Percentiles rank a stretch among this genome's conserved stretches.
These are phyloP conservation scores for Candida pseudoviswanathii DNA, from an alignment of 1,139 yeast species.

Conservation along the genomic window DNA sequence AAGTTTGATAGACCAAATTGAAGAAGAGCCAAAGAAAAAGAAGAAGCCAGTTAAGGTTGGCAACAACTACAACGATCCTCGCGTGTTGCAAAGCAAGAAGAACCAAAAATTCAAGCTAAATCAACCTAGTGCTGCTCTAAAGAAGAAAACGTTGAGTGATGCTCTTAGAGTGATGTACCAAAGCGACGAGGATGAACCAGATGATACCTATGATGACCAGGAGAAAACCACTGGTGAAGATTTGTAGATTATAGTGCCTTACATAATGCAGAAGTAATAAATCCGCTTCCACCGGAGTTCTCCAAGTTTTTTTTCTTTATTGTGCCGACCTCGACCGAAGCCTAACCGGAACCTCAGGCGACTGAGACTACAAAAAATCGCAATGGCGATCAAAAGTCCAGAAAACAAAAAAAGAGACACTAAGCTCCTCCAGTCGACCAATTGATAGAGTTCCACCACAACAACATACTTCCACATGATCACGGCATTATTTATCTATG, in stretches of 20 bases:
- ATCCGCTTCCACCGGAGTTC: no score
- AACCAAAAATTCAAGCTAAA: conserved; percentile 8
- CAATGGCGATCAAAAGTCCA: no score
- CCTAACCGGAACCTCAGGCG: no score
- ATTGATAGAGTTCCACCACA: no score
- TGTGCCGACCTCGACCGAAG: no score
- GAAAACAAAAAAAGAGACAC: no score
- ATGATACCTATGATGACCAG: conserved; percentile 81
- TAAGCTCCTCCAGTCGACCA: no score
- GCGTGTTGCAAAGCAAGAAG: conserved; percentile 3
- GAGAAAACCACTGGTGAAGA: conserved; percentile 45
- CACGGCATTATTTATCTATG: conserved; percentile 76
- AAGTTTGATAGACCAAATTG: conserved; percentile 30
- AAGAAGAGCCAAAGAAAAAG: conserved; percentile 14
- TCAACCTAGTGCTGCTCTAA: conserved; percentile 28
- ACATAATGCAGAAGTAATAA: not conserved
- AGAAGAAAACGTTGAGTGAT: conserved; percentile 59
- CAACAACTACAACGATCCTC: conserved; percentile 9
- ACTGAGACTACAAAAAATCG: no score
- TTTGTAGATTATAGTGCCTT: not conserved
- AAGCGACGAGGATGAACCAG: conserved; percentile 78
- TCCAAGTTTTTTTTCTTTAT: no score
- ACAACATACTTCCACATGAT: conserved; percentile 50
- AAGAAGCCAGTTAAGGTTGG: conserved; percentile 5
- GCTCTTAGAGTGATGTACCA: conserved; percentile 70